phyloP scores from a whole-genome alignment of 1,284 basidiomycete species.

The Ceratobasidium sp. region DNA sequence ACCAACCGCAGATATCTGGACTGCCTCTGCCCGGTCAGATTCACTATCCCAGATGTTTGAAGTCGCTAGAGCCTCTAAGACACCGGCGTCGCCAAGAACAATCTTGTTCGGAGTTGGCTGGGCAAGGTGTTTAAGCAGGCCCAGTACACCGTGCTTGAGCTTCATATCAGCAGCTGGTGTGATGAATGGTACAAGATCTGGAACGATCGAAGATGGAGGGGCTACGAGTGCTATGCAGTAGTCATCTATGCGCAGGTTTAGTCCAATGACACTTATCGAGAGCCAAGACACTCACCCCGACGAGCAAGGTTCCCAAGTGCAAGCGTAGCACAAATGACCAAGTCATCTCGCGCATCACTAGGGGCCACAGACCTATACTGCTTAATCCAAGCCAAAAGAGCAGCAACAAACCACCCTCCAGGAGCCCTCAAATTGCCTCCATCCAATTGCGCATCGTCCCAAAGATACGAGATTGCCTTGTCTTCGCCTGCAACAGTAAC shows the following conservation, averaged over 20 bases:
- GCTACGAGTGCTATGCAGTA: conserved; percentile 68
- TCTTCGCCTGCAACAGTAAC: conserved; percentile 87
- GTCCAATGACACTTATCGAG: conserved; percentile 13
- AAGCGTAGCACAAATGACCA: conserved; percentile 82
- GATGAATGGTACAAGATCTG: conserved; percentile 54
- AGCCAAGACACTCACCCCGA: conserved; percentile 61
- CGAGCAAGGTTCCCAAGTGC: conserved; percentile 83
- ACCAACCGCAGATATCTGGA: conserved; percentile 89
- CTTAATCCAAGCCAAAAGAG: conserved; percentile 80
- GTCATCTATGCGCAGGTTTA: conserved; percentile 57
- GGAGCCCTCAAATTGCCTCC: conserved; percentile 52
- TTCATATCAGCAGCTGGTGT: conserved; percentile 67
- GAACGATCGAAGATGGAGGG: conserved; percentile 58
- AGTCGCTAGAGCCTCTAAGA: conserved; percentile 67
- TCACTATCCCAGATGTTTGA: conserved; percentile 76
- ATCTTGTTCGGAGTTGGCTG: conserved; percentile 68
- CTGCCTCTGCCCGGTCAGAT: conserved; percentile 79
- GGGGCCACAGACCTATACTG: conserved; percentile 49
- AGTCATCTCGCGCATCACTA: conserved; percentile 65
- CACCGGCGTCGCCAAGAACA: conserved; percentile 65
- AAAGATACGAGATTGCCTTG: conserved; percentile 75
- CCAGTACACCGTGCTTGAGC: conserved; percentile 83
- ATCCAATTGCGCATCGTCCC: conserved; percentile 63
- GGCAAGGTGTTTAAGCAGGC: conserved; percentile 83
- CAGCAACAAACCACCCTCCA: conserved; percentile 74